Conservation (phyloP, 2,329 filamentous ascomycete genomes). For the Metarhizium anisopliae region DNA sequence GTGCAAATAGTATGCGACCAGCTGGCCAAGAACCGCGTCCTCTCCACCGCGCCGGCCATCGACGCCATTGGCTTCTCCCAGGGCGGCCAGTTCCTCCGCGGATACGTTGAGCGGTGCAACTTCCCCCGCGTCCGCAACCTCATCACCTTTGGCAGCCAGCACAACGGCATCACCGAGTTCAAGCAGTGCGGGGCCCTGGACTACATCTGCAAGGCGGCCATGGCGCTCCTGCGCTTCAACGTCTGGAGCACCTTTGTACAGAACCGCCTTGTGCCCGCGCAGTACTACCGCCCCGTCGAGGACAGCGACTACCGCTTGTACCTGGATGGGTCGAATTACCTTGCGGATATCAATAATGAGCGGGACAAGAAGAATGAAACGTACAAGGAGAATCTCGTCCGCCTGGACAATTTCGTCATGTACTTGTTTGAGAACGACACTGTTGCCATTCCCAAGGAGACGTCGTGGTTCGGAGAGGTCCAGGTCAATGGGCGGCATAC, state of each 20-base stretch:
- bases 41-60: slow-evolving; percentile 72
- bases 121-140: slow-evolving; percentile 64
- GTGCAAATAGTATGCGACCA: slow-evolving; percentile 68
- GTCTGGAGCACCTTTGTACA: slow-evolving; percentile 77
- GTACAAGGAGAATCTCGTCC: slow-evolving; percentile 64
- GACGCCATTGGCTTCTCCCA: slow-evolving; percentile 94
- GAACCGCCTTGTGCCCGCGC: slow-evolving; percentile 73
- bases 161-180: slow-evolving; percentile 86
- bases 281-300: slow-evolving; percentile 81
- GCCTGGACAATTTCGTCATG: slow-evolving; percentile 74
- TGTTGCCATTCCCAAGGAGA: slow-evolving; percentile 84
- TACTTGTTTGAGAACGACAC: slow-evolving; percentile 81
- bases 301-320: slow-evolving; percentile 55
- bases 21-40: slow-evolving; percentile 65
- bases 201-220: slow-evolving; percentile 72
- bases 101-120: slow-evolving; percentile 82
- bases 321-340: slow-evolving; percentile 72
- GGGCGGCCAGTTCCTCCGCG: slow-evolving; percentile 92
- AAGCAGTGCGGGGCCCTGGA: slow-evolving; percentile 62
- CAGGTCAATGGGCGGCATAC: slow-evolving; percentile 57
- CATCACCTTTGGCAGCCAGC: slow-evolving; percentile 83
- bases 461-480: slow-evolving; percentile 82
- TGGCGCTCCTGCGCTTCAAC: slow-evolving; percentile 68
- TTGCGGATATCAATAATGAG: slow-evolving; percentile 97
- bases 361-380: slow-evolving; percentile 59